phyloP scores from a whole-genome alignment of 768 basidiomycete genomes.

The Pholiota microspora region DNA sequence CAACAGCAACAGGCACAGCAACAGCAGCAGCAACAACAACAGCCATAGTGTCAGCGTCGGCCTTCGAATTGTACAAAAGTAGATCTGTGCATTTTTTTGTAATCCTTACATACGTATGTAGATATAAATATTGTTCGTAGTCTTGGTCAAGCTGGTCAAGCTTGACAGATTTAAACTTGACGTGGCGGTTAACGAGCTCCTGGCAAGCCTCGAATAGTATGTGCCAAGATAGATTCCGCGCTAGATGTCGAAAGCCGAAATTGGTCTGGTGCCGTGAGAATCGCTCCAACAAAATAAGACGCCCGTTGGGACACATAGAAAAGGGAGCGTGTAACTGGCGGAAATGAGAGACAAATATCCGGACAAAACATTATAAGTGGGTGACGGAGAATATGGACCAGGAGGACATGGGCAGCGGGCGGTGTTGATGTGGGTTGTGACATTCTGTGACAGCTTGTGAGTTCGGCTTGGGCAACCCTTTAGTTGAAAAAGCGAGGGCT shows the following conservation, averaged over 20 bases:
- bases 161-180: background rate
- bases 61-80: slow-evolving; percentile 9
- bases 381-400: no score
- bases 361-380: no score
- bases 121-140: no score
- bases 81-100: background rate
- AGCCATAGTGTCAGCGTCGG: slow-evolving; percentile 11
- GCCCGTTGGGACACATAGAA: background rate
- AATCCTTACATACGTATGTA: background rate
- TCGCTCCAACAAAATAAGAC: background rate
- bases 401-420: background rate
- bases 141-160: background rate
- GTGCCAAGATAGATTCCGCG: background rate
- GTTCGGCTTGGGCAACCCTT: background rate
- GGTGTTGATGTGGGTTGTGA: slow-evolving; percentile 13
- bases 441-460: slow-evolving; percentile 11
- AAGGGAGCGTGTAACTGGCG: background rate
- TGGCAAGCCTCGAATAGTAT: no score
- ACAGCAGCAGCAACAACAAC: slow-evolving; percentile 5
- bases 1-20: slow-evolving; percentile 10
- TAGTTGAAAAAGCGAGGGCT: slow-evolving; percentile 4
- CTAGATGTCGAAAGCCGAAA: background rate
- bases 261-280: background rate
- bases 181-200: background rate
- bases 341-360: background rate